Evolutionary conservation across 2,329 filamentous ascomycete genomes (phyloP).

Genomic region (Hypoxylon sp.): DNA sequence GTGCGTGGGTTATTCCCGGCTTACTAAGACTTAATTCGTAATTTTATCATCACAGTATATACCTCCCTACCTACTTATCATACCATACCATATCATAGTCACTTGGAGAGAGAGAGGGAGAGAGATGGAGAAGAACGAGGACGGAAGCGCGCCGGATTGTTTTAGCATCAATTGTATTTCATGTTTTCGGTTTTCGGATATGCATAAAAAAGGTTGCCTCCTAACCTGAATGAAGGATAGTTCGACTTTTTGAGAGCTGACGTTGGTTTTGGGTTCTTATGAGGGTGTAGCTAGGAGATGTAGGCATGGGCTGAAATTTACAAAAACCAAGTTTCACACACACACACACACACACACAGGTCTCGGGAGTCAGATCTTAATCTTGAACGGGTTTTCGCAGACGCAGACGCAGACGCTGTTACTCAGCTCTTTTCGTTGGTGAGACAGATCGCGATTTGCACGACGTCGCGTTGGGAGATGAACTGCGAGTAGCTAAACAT

Average conservation of each 20-base stretch:
- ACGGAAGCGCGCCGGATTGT: too few relatives aligned
- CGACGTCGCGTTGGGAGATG: not conserved
- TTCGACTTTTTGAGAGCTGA: not conserved
- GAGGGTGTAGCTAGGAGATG: constrained; percentile 1
- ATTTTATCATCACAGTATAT: not conserved
- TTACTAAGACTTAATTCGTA: not conserved
- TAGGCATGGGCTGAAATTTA: constrained; percentile 3
- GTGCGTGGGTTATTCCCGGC: not conserved
- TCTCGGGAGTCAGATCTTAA: constrained; percentile 1
- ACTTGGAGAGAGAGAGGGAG: not conserved
- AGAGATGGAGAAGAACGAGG: not conserved
- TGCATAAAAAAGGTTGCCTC: constrained; percentile 7
- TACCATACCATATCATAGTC: not conserved
- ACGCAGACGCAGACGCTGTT: not conserved
- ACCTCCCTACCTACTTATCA: not conserved
- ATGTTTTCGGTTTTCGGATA: not conserved
- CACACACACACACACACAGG: not conserved
- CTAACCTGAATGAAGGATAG: not conserved
- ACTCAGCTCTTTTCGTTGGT: not conserved
- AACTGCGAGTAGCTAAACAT: not conserved
- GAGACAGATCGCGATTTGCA: not conserved
- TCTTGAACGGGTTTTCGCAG: not conserved
- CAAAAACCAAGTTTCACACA: not conserved
- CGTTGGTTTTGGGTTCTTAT: constrained; percentile 25
- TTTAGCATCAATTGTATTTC: not conserved